Evolutionary conservation across 129 eudicot genomes (phyloP).

Genomic region (Pulicaria dysenterica): DNA sequence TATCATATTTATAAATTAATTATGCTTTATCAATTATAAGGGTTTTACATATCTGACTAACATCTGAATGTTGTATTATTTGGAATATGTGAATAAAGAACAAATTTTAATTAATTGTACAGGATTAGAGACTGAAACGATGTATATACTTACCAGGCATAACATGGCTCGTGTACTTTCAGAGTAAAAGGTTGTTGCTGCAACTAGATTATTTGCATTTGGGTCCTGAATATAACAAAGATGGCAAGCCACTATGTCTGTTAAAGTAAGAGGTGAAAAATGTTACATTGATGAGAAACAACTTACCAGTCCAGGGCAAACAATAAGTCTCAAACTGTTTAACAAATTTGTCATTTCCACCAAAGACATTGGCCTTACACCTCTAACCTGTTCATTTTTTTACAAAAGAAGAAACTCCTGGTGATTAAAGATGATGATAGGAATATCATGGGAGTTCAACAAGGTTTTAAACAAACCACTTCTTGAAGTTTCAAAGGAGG

Average conservation of each 20-base stretch:
- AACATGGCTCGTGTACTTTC: slow-evolving; percentile 91
- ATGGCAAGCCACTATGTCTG: slow-evolving; percentile 4
- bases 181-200: slow-evolving; percentile 85
- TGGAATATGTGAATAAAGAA: too few relatives aligned
- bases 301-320: slow-evolving; percentile 91
- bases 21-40: too few relatives aligned
- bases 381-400: slow-evolving; percentile 69
- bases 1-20: too few relatives aligned
- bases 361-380: slow-evolving; percentile 84
- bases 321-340: slow-evolving; percentile 61
- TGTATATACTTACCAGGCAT: slow-evolving; percentile 65
- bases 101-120: too few relatives aligned
- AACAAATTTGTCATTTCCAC: slow-evolving; percentile 80
- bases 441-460: not conserved
- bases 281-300: not conserved
- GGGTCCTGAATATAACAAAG: slow-evolving; percentile 69
- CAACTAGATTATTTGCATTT: slow-evolving; percentile 84
- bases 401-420: not conserved
- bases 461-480: slow-evolving; percentile 61
- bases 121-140: not conserved
- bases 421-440: not conserved
- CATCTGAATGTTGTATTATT: too few relatives aligned
- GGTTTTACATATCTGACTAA: too few relatives aligned
- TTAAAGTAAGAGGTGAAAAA: not conserved
- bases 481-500: slow-evolving; percentile 98